These are phyloP conservation scores for Termitomyces sp. DNA, from an alignment of 768 basidiomycete genomes.

Conservation along the genomic window DNA sequence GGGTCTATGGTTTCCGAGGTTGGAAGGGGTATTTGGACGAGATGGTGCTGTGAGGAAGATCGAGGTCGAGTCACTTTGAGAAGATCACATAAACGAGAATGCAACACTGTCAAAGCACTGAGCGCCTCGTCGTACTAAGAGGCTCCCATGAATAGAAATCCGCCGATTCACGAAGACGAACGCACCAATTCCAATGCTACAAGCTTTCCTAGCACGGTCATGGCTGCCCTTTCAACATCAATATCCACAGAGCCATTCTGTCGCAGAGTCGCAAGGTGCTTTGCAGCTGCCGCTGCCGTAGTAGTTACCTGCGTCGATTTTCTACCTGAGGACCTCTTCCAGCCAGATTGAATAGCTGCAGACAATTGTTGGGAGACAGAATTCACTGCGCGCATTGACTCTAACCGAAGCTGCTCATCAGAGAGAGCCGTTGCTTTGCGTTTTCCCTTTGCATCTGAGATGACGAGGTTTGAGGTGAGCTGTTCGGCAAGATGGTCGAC, in stretches of 20 bases:
- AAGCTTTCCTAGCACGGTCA: constrained; percentile 64
- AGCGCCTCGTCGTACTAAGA: constrained; percentile 54
- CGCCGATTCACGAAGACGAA: constrained; percentile 6
- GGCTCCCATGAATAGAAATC: background rate
- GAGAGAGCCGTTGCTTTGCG: constrained; percentile 19
- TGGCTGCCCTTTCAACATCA: constrained; percentile 73
- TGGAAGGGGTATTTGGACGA: constrained; percentile 45
- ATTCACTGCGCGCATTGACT: constrained; percentile 66
- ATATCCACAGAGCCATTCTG: constrained; percentile 40
- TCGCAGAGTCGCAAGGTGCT: constrained; percentile 46
- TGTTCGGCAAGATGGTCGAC: constrained; percentile 28
- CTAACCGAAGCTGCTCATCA: constrained; percentile 33
- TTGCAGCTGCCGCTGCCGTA: constrained; percentile 36
- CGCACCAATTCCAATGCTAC: constrained; percentile 70
- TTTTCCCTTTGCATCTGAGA: constrained; percentile 29
- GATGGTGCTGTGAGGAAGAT: constrained; percentile 16
- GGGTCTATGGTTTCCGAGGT: constrained; percentile 22
- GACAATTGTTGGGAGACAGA: constrained; percentile 56
- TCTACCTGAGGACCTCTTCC: constrained; percentile 43
- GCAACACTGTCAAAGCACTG: constrained; percentile 41
- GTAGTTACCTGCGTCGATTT: constrained; percentile 24
- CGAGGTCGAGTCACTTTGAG: constrained; percentile 17
- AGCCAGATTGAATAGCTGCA: constrained; percentile 49
- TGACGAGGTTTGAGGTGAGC: constrained; percentile 21
- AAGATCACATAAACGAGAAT: constrained; percentile 36